Base-by-base conservation (phyloP, 352 stramenopile species). In the Aphanomyces invadans region DNA sequence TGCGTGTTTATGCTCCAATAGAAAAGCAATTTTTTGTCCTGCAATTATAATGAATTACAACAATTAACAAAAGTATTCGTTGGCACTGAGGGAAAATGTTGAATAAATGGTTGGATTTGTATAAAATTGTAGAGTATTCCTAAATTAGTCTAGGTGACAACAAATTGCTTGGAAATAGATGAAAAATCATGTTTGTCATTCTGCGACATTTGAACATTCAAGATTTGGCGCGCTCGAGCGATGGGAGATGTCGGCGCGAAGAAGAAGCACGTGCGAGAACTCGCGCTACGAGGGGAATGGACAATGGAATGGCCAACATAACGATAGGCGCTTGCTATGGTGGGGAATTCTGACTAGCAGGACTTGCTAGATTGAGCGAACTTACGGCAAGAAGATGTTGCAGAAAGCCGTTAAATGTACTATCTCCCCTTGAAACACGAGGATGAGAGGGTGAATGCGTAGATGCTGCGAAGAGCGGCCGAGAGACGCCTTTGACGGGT, bases 331-430 rank as follows among this genome's bases (percentile, higher is more conserved):
- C n/a, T 48, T n/a, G 17, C 39, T n/a, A 48, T 1, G 39, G 39
- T 48, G 1, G 39, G 1, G 39, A n/a, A 48, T n/a, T n/a, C 39
- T 48, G 39, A 48, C 15, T n/a, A 48, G 39, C 3, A 48, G 38
- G 11, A 57, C 23, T 21, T 45, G 9, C 46, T 28, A 94, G 81
- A 90, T 92, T 68, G 73, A 77, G 62, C 68, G 59, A 33, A 44
- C 74, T 4, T 92, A 90, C 56, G 81, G 83, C 17, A 73, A 86
- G 23, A 91, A 89, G 62, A 89, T 92, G 66, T 53, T 89, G 29
- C 56, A 26, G 10, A 87, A 88, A 56, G 80, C 83, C 1, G 89
- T 79, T 71, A 70, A 62, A 5, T 94, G 85, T 92, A 70, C 7
- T 71, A 59, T 11, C 46, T 31, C 49, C 15, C 10, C 23, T 48